Conservation (phyloP, 306 rosid species). For the Gastrolobium bilobum region DNA sequence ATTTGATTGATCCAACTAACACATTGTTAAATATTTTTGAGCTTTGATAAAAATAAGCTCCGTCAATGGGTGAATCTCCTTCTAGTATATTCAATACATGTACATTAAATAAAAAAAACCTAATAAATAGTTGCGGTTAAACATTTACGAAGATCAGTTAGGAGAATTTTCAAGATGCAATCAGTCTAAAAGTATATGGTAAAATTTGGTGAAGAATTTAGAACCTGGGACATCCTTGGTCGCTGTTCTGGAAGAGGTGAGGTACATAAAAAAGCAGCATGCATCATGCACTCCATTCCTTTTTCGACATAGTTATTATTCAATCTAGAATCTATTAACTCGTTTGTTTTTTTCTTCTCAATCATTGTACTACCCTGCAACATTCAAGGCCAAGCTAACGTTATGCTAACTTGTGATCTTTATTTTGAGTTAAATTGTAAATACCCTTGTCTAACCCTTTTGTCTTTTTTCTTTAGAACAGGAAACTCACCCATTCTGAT, state of each 20-base stretch:
- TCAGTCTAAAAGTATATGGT: background rate
- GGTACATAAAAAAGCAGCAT: constrained; percentile 42
- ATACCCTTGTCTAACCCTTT: background rate
- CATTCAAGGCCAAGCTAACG: no score
- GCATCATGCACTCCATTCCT: constrained; percentile 37
- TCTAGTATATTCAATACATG: constrained; percentile 48
- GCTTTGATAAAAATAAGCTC: constrained; percentile 23
- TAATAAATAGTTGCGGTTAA: background rate
- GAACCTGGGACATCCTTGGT: constrained; percentile 48
- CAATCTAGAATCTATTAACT: constrained; percentile 37
- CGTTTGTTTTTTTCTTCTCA: constrained; percentile 10
- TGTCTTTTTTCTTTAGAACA: background rate
- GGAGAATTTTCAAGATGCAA: background rate
- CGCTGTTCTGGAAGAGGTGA: constrained; percentile 41
- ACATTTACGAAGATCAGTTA: background rate
- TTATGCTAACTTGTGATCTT: no score
- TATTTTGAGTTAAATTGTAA: background rate
- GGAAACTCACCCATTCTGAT: constrained; percentile 46
- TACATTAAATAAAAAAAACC: background rate
- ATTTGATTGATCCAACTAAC: background rate
- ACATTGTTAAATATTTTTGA: constrained; percentile 1
- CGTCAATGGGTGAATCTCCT: constrained; percentile 28
- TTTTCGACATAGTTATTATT: constrained; percentile 24
- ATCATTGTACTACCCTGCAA: constrained; percentile 40
- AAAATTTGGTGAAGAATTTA: background rate